Percentiles rank a stretch among this genome's conserved stretches.
These are phyloP conservation scores for Exobasidium rhododendri DNA, from an alignment of 1,284 basidiomycete species.

Conservation along the genomic window DNA sequence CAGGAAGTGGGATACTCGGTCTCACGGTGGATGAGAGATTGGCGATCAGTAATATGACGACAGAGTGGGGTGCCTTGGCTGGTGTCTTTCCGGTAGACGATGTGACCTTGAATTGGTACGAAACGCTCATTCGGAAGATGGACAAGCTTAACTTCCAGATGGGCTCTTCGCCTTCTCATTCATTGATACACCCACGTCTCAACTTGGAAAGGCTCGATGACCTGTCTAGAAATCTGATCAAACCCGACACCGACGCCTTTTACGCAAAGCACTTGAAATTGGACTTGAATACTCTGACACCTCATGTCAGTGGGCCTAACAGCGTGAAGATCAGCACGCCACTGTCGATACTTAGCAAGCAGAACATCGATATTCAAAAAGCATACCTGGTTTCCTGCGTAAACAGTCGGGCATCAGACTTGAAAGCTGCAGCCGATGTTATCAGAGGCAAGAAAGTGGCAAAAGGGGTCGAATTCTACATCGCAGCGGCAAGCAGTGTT, in stretches of 20 bases:
- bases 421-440: slow-evolving; percentile 84
- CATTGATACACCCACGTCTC: slow-evolving; percentile 72
- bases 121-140: slow-evolving; percentile 69
- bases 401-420: slow-evolving; percentile 92
- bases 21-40: slow-evolving; percentile 86
- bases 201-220: slow-evolving; percentile 69
- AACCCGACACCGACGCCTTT: slow-evolving; percentile 73
- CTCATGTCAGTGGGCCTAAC: slow-evolving; percentile 94
- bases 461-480: slow-evolving; percentile 86
- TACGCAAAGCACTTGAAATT: slow-evolving; percentile 88
- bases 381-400: slow-evolving; percentile 98
- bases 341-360: slow-evolving; percentile 72
- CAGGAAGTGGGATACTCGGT: slow-evolving; percentile 79
- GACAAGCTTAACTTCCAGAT: slow-evolving; percentile 73
- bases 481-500: slow-evolving; percentile 86
- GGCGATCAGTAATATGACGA: slow-evolving; percentile 87
- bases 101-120: slow-evolving; percentile 82
- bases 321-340: slow-evolving; percentile 94
- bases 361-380: slow-evolving; percentile 83
- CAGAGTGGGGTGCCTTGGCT: slow-evolving; percentile 95
- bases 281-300: slow-evolving; percentile 87
- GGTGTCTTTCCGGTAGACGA: slow-evolving; percentile 93
- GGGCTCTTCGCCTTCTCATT: slow-evolving; percentile 61
- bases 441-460: slow-evolving; percentile 81
- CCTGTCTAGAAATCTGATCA: slow-evolving; percentile 63